A percentile compares a stretch with the other conserved stretches of the same genome.
Evolutionary conservation across 805 yeast genomes (phyloP).

Genomic region (Tetrapisispora pingtungensis): DNA sequence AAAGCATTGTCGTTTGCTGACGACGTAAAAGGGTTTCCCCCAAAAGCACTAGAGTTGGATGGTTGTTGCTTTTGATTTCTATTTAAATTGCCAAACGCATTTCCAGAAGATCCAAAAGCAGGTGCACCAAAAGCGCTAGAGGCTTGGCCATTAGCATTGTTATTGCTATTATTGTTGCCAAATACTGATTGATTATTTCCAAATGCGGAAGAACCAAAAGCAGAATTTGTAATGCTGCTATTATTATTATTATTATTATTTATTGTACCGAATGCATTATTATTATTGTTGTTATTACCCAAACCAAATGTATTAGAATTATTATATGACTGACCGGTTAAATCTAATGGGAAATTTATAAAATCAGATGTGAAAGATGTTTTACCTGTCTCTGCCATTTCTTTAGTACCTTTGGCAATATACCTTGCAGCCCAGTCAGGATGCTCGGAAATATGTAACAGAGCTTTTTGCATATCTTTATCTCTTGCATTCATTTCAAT

Average conservation of each 20-base stretch:
- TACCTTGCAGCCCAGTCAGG: conserved; percentile 46
- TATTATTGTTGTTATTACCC: neutral
- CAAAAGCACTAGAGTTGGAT: neutral
- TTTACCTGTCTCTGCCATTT: conserved; percentile 19
- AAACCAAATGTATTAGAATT: neutral
- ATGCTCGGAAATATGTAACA: conserved; percentile 31
- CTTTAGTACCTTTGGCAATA: conserved; percentile 37
- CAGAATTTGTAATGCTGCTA: neutral
- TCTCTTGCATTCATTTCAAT: conserved; percentile 34
- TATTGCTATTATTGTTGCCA: conserved; percentile 5
- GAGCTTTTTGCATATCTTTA: conserved; percentile 38
- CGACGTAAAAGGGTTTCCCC: conserved; percentile 1
- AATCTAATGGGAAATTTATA: conserved; percentile 28
- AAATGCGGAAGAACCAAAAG: conserved; percentile 22
- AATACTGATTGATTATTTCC: conserved; percentile 7
- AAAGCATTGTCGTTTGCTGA: conserved; percentile 7
- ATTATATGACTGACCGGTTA: conserved; percentile 16
- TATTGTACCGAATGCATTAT: neutral
- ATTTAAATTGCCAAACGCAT: neutral
- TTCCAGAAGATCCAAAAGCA: conserved; percentile 8
- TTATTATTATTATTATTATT: neutral
- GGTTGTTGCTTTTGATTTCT: neutral
- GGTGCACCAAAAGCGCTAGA: conserved; percentile 19
- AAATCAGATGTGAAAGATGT: conserved; percentile 24
- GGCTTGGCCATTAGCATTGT: neutral